phyloP scores from a whole-genome alignment of 768 basidiomycete genomes.

The Suillus bovinus region DNA sequence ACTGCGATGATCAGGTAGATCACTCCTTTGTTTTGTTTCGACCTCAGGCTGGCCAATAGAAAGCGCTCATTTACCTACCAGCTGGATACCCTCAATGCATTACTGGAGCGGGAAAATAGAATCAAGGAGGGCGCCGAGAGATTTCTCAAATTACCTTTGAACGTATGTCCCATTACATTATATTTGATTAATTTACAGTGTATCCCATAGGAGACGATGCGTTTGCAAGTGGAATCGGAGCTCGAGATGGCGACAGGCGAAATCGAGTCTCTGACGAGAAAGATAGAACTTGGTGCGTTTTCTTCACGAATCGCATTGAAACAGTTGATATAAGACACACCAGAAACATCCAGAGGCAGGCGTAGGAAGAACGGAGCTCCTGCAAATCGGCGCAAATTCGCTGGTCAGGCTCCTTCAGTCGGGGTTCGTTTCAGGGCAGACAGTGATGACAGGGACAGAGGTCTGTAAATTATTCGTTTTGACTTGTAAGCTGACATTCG shows the following conservation, averaged over 20 bases:
- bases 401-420: slow-evolving; percentile 30
- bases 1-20: slow-evolving; percentile 32
- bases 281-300: slow-evolving; percentile 46
- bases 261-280: slow-evolving; percentile 62
- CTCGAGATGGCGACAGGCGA: slow-evolving; percentile 72
- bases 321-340: slow-evolving; percentile 20
- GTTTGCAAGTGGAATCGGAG: slow-evolving; percentile 73
- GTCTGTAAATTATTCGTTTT: slow-evolving; percentile 19
- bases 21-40: background rate
- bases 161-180: slow-evolving; percentile 34
- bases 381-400: slow-evolving; percentile 31
- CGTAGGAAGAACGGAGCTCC: slow-evolving; percentile 31
- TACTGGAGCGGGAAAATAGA: slow-evolving; percentile 72
- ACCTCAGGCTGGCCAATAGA: background rate
- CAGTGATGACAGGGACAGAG: slow-evolving; percentile 37
- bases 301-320: background rate
- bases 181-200: slow-evolving; percentile 16
- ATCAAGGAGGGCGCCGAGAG: slow-evolving; percentile 94
- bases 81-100: slow-evolving; percentile 67
- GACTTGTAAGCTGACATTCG: background rate
- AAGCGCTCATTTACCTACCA: slow-evolving; percentile 26
- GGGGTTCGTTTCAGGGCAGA: slow-evolving; percentile 31
- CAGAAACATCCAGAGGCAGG: slow-evolving; percentile 32
- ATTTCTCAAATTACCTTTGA: slow-evolving; percentile 67
- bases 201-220: slow-evolving; percentile 50